A percentile compares a stretch with the other conserved stretches of the same genome.
Conservation (phyloP, 768 basidiomycete genomes). For the Trametes villosa region DNA sequence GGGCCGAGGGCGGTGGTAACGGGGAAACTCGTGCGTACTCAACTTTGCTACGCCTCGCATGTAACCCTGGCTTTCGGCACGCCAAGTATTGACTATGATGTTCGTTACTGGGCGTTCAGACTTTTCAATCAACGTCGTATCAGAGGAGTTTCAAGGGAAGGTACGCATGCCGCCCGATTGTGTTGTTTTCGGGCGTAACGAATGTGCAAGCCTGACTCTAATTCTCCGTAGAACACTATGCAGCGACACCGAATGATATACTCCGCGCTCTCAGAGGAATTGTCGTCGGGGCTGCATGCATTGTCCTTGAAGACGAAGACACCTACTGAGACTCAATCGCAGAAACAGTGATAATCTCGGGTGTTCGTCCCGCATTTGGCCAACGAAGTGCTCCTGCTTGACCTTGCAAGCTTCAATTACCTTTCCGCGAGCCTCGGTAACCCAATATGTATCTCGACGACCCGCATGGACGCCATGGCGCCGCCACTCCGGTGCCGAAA, state of each 20-base stretch:
- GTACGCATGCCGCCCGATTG: constrained; percentile 39
- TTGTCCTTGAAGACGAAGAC: constrained; percentile 79
- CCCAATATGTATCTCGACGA: not conserved
- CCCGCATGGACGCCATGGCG: not conserved
- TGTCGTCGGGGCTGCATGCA: constrained; percentile 74
- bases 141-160: constrained; percentile 74
- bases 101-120: constrained; percentile 47
- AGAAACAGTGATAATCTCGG: not conserved
- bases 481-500: not conserved
- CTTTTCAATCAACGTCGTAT: constrained; percentile 76
- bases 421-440: not conserved
- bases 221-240: constrained; percentile 60
- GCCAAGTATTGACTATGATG: not conserved
- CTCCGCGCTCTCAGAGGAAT: constrained; percentile 69
- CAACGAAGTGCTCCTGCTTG: not conserved
- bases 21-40: constrained; percentile 79
- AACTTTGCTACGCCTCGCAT: not conserved
- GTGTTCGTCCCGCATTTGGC: not conserved
- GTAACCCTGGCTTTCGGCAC: not conserved
- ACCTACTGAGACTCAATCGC: constrained; percentile 47
- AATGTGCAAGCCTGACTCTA: not conserved
- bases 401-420: not conserved
- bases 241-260: constrained; percentile 85
- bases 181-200: not conserved
- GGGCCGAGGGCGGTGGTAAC: constrained; percentile 62